Conservation (phyloP, 768 basidiomycete species). For the Infundibulicybe gibba region DNA sequence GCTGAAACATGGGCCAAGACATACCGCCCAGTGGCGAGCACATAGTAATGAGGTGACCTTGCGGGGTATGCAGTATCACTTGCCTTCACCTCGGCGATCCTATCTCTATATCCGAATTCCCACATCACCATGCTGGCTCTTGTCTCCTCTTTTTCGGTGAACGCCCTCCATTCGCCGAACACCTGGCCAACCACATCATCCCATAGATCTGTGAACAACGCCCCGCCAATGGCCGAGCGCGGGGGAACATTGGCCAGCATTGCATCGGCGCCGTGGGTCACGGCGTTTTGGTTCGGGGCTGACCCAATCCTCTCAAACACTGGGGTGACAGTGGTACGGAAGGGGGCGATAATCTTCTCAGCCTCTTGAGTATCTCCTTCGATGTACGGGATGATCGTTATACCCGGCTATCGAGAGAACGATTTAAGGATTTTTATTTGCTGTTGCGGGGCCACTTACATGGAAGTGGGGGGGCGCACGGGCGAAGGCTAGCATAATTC, state of each 20-base stretch:
- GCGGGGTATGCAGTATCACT: constrained; percentile 6
- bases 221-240: constrained; percentile 10
- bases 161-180: constrained; percentile 12
- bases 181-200: constrained; percentile 11
- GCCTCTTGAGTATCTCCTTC: constrained; percentile 8
- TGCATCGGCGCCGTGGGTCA: constrained; percentile 12
- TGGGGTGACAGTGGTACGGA: constrained; percentile 11
- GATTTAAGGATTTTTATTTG: background rate
- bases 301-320: constrained; percentile 6
- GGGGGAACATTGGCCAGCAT: constrained; percentile 10
- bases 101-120: constrained; percentile 13
- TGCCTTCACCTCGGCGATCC: constrained; percentile 7
- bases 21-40: constrained; percentile 7
- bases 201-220: constrained; percentile 15
- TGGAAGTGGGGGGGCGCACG: constrained; percentile 8
- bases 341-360: constrained; percentile 12
- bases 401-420: constrained; percentile 5
- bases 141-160: constrained; percentile 12
- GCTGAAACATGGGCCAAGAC: background rate
- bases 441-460: constrained; percentile 1
- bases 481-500: constrained; percentile 3
- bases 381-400: constrained; percentile 14
- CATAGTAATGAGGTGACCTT: constrained; percentile 6
- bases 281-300: constrained; percentile 9
- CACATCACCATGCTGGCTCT: constrained; percentile 11